Evolutionary conservation across 1,139 yeast genomes (phyloP), one percentile per base, ranked within the genome.

Genomic region (Lodderomyces margitis): DNA sequence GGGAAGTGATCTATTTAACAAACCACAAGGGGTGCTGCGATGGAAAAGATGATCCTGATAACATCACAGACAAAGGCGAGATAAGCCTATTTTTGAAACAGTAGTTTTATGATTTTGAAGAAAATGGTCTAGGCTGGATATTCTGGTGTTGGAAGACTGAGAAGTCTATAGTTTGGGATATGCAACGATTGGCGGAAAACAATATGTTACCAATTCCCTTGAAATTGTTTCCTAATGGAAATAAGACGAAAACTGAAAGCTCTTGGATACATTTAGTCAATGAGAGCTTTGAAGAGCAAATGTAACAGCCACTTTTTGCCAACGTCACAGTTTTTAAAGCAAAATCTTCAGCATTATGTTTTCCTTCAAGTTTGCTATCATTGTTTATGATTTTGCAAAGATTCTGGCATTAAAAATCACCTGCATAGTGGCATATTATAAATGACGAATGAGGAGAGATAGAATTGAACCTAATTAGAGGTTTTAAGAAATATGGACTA

Each of bases 61-160:
- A 37, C 46, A 45, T 37, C 10, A 34, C 7, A 14, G 36, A 34
- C 16, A 50, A 44, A 34, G 35, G 43, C 2, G 53, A 57, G 24
- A 56, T 59, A 3, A 53, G 45, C 43, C 31, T 28, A 8, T 60
- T 52, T 43, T 44, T 59, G 6, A 43, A 46, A 21, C 48, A 51
- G 9, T 62, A 59, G 42, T 48, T 59, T 46, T 50, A 54, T 16
- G 49, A 52, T 0, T 59, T 48, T 42, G 49, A 45, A 31, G 41
- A 43, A 14, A 46, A 49, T 21, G 44, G 49, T 14, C 43, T 43
- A 30, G 63, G 63, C 11, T 58, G 62, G 63, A 57, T 55, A 17
- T 59, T 56, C 36, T 58, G 63, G 63, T 51, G 57, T 38, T 58
- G 45, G 46, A 58, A 57, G 41, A 57, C 63, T 1, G 63, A 59